These are phyloP conservation scores for Zoysia japonica DNA, from an alignment of 176 grass and related monocot genomes.

Conservation along the genomic window DNA sequence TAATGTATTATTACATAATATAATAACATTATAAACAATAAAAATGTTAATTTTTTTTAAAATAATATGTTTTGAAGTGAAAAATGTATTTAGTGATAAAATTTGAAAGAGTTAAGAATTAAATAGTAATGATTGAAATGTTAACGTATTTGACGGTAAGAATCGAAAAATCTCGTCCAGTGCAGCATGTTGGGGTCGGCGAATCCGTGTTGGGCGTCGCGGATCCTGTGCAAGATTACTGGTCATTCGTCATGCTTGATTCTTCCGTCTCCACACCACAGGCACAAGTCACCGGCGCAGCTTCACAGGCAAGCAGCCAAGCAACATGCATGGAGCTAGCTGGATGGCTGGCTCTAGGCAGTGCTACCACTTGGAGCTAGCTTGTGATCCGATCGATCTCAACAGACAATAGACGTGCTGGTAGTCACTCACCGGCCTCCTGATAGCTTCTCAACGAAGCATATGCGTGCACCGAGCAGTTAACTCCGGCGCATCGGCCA, in stretches of 20 bases:
- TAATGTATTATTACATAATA: no score
- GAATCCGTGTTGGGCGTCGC: conserved; percentile 52
- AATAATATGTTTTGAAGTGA: no score
- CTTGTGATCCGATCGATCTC: background rate
- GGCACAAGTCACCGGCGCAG: background rate
- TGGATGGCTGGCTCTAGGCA: background rate
- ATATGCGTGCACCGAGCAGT: background rate
- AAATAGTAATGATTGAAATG: no score
- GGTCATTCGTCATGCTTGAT: background rate
- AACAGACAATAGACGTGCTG: background rate
- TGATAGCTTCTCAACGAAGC: background rate
- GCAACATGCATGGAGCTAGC: no score
- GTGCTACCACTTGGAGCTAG: background rate
- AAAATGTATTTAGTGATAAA: no score
- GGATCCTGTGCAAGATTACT: conserved; percentile 21
- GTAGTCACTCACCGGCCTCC: background rate
- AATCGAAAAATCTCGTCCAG: background rate
- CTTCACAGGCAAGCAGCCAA: background rate
- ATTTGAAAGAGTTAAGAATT: no score
- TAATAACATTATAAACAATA: no score
- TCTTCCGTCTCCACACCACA: background rate
- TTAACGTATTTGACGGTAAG: no score
- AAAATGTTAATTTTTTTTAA: no score
- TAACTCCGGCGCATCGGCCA: background rate
- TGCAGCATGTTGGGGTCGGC: conserved; percentile 39